Base-by-base conservation (phyloP, 1,139 yeast species). In the Diutina scorzettiae region DNA sequence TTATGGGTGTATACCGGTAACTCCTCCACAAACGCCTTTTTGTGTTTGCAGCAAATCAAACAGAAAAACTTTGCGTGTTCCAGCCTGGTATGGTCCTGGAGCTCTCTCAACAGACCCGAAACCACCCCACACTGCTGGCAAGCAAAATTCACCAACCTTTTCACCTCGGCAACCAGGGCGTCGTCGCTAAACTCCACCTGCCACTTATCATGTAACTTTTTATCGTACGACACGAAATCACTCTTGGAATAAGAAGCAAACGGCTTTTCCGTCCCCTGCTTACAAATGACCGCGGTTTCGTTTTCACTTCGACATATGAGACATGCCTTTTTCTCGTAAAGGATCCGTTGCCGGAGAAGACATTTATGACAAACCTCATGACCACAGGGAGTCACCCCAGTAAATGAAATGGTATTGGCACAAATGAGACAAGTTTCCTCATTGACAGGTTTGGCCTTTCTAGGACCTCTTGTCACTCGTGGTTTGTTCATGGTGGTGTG, bases 321-420 rank as follows among this genome's bases (percentile, higher is more conserved):
- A 64, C 99, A 91, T 17, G 72, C 65, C 29, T 68, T 71, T 60
- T 83, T 86, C 32, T 73, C 72, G 60, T 83, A 87, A 24, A 89
- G 63, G 0, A 87, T 91, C 39, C 96, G 69, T 53, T 87, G 86
- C 50, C 96, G 71, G 51, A 89, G 74, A 0, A 87, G 70, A 64
- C 99, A 91, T 43, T 61, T 63, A 56, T 86, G 87, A 58, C 99
- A 91, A 0, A 89, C 78, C 20, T 70, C 71, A 56, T 91, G 97
- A 51, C 80, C 80, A 60, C 99, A 91, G 1, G 89, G 84, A 2
- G 91, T 75, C 14, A 82, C 58, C 0, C 95, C 84, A 2, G 78
- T 78, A 53, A 71, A 73, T 19, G 51, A 53, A 36, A 87, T 69
- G 37, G 63, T 66, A 41, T 84, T 81, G 1, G 97, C 94, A 64